Conservation (phyloP, 1,139 yeast genomes). For the Pichia sp. region DNA sequence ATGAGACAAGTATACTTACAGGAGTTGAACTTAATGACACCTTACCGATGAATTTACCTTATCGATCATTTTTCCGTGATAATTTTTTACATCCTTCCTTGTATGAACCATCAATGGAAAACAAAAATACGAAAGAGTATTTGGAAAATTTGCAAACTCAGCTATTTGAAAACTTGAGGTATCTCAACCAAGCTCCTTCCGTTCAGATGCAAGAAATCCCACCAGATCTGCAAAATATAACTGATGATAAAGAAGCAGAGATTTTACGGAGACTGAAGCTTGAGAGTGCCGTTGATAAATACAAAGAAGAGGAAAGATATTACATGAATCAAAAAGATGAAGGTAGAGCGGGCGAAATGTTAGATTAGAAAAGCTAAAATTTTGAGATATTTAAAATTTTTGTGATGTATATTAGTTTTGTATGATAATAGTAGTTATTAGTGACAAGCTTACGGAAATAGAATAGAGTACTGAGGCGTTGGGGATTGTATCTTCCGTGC, state of each 20-base stretch:
- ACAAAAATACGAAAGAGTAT: constrained; percentile 77
- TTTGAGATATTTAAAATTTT: no score
- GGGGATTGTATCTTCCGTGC: no score
- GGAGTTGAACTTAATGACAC: constrained; percentile 69
- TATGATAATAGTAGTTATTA: no score
- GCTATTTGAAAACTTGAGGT: constrained; percentile 75
- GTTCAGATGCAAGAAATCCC: constrained; percentile 89
- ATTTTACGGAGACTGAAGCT: constrained; percentile 41
- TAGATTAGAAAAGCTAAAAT: constrained; percentile 11
- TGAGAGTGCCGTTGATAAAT: constrained; percentile 35
- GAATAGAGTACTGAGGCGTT: no score
- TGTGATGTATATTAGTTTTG: neutral
- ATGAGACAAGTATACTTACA: constrained; percentile 81
- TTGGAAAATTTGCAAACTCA: constrained; percentile 72
- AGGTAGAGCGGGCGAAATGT: constrained; percentile 27
- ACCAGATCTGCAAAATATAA: constrained; percentile 68
- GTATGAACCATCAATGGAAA: constrained; percentile 73
- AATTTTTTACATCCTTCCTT: constrained; percentile 88
- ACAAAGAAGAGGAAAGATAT: constrained; percentile 30
- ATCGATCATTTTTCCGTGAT: constrained; percentile 85
- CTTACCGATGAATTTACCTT: constrained; percentile 74
- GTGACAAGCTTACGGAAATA: no score
- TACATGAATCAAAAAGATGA: constrained; percentile 32
- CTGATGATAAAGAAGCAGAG: constrained; percentile 48
- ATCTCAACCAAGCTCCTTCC: constrained; percentile 84